Evolutionary conservation across 768 basidiomycete species (phyloP).

Genomic region (Suillus occidentalis): DNA sequence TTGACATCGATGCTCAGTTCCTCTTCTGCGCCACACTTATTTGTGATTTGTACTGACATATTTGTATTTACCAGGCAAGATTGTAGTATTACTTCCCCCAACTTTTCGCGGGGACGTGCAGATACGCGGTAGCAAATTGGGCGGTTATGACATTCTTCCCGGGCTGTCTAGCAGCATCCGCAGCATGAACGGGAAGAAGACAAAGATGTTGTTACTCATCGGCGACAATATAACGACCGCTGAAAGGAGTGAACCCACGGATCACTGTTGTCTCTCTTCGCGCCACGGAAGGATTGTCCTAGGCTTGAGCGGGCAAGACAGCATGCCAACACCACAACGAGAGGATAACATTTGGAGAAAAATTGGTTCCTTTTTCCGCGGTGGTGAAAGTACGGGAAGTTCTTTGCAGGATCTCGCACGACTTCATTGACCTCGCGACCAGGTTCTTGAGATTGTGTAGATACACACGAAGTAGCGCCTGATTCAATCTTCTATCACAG

Average conservation of each 20-base stretch:
- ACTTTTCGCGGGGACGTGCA: constrained; percentile 40
- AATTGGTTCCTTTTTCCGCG: constrained; percentile 26
- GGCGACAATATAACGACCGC: constrained; percentile 26
- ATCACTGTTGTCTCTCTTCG: constrained; percentile 41
- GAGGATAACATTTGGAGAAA: constrained; percentile 43
- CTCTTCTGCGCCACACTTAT: background rate
- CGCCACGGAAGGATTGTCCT: constrained; percentile 41
- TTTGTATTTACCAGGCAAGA: constrained; percentile 29
- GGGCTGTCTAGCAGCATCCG: constrained; percentile 30
- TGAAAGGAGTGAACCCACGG: constrained; percentile 24
- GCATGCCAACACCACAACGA: constrained; percentile 19
- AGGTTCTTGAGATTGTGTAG: constrained; percentile 10
- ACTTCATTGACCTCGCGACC: constrained; percentile 8
- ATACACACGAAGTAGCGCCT: constrained; percentile 11
- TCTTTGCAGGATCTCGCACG: constrained; percentile 11
- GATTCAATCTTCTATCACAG: constrained; percentile 12
- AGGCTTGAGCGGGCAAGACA: constrained; percentile 43
- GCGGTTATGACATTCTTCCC: constrained; percentile 36
- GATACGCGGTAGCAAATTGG: constrained; percentile 31
- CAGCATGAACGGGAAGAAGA: constrained; percentile 24
- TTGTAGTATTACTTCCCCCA: constrained; percentile 36
- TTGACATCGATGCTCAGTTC: background rate
- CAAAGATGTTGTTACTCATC: constrained; percentile 1
- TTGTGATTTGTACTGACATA: constrained; percentile 1
- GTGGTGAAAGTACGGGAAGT: constrained; percentile 12